Percentiles rank a stretch among this genome's conserved stretches.
Conservation (phyloP, 176 grass and related monocot species). For the Zizania latifolia region DNA sequence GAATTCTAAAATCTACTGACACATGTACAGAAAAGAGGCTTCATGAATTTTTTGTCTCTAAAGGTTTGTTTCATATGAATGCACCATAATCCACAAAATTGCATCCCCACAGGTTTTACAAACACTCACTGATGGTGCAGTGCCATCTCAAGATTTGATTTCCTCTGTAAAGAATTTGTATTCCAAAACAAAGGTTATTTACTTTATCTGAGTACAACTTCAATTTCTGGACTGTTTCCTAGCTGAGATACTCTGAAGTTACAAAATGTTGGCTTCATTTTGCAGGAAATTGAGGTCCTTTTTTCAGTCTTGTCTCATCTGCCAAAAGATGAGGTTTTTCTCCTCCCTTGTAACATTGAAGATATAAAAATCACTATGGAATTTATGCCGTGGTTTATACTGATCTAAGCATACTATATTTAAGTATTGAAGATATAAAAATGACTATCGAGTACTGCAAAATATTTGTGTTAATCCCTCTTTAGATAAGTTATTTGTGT, state of each 20-base stretch:
- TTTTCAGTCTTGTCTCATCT: slow-evolving; percentile 71
- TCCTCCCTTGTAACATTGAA: background rate
- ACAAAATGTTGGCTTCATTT: slow-evolving; percentile 29
- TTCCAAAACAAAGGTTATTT: slow-evolving; percentile 71
- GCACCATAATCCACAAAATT: slow-evolving; percentile 23
- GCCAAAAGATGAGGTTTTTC: slow-evolving; percentile 82
- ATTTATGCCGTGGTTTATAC: background rate
- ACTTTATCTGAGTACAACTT: slow-evolving; percentile 10
- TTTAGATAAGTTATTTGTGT: slow-evolving; percentile 1
- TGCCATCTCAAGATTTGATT: slow-evolving; percentile 79
- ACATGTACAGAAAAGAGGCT: background rate
- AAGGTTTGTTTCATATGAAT: slow-evolving; percentile 10
- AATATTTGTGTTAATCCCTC: background rate
- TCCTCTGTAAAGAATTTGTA: slow-evolving; percentile 76
- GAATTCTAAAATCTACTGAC: slow-evolving; percentile 16
- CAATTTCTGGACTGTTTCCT: slow-evolving; percentile 18
- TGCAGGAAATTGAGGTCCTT: slow-evolving; percentile 85
- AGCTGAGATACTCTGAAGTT: slow-evolving; percentile 1
- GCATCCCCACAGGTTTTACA: slow-evolving; percentile 63
- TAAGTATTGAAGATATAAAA: no score
- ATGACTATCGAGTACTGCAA: background rate
- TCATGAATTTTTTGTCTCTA: slow-evolving; percentile 4
- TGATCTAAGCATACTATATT: no score
- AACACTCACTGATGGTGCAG: slow-evolving; percentile 58
- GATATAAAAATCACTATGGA: background rate